Evolutionary conservation across 176 grass and related monocot species (phyloP).

Genomic region (Phoenix roebelenii): DNA sequence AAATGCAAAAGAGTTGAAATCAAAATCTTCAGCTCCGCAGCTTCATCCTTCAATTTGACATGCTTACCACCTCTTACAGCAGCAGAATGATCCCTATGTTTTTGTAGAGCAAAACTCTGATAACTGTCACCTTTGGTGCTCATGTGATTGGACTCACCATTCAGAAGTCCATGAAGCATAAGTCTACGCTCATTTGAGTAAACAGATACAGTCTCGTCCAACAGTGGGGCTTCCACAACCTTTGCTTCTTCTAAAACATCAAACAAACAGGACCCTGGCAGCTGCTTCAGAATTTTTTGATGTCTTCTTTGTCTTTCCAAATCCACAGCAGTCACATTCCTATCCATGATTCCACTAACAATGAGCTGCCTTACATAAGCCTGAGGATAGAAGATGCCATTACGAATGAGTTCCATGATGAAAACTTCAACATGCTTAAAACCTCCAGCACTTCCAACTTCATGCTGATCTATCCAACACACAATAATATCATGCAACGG

Average conservation of each 20-base stretch:
- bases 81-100: slow-evolving; percentile 30
- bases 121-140: slow-evolving; percentile 27
- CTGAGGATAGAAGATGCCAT: slow-evolving; percentile 83
- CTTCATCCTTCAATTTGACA: slow-evolving; percentile 45
- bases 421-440: slow-evolving; percentile 66
- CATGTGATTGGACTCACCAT: slow-evolving; percentile 35
- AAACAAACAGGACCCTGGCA: slow-evolving; percentile 60
- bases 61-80: slow-evolving; percentile 36
- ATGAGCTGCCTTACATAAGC: slow-evolving; percentile 97
- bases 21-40: slow-evolving; percentile 56
- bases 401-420: slow-evolving; percentile 71
- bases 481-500: slow-evolving; percentile 93
- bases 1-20: slow-evolving; percentile 63
- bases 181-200: slow-evolving; percentile 89
- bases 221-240: slow-evolving; percentile 38
- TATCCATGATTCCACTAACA: slow-evolving; percentile 81
- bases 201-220: slow-evolving; percentile 46
- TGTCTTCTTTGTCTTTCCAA: slow-evolving; percentile 78
- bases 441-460: slow-evolving; percentile 57
- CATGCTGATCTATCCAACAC: slow-evolving; percentile 98
- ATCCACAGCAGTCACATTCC: slow-evolving; percentile 52
- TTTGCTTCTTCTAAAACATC: slow-evolving; percentile 73
- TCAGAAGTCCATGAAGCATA: slow-evolving; percentile 62
- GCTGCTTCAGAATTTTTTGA: slow-evolving; percentile 76
- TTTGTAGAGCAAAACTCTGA: slow-evolving; percentile 37